Evolutionary conservation across 1,284 basidiomycete genomes (phyloP), one percentile per base, ranked within the genome.

Genomic region (Sporisorium graminicola): DNA sequence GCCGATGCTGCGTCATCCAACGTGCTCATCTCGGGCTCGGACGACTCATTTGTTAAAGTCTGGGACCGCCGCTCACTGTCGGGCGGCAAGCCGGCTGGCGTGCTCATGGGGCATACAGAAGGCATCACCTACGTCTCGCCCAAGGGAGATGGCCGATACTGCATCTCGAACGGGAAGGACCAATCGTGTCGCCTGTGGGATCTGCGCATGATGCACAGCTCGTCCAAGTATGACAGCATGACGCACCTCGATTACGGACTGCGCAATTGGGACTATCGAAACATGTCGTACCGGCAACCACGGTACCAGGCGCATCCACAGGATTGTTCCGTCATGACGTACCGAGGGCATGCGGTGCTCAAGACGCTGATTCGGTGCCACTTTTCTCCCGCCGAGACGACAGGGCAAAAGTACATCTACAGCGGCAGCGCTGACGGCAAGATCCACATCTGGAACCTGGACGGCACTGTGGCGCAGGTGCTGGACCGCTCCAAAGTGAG

Each of bases 131-230:
- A 80, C 49, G 85, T 87, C 22, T 73, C 79, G 33, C 83, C 86
- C 3, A 87, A 87, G 59, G 87, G 94, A 13, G 97, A 99, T 82
- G 96, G 95, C 8, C 90, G 96, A 63, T 98, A 99, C 85, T 89
- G 97, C 60, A 91, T 98, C 40, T 95, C 93, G n/a, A 99, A 99
- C 83, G 94, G 94, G 53, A 99, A 99, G 86, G 97, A 99, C 84
- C 96, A 98, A 84, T 91, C 93, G 1, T 88, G 94, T 59, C 91
- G 94, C 27, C 87, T 99, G 31, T 99, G 96, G 93, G 96, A 99
- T 87, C 87, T 99, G 55, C 91, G 96, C 43, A 94, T 92, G 87
- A 97, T 99, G 95, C 89, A 91, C 43, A 90, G 88, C 60, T 91
- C 90, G 78, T 84, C 88, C 12, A 91, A 94, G 35, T 92, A 91